phyloP scores from a whole-genome alignment of 495 filamentous ascomycete genomes.

The Penicillium macrosclerotiorum region DNA sequence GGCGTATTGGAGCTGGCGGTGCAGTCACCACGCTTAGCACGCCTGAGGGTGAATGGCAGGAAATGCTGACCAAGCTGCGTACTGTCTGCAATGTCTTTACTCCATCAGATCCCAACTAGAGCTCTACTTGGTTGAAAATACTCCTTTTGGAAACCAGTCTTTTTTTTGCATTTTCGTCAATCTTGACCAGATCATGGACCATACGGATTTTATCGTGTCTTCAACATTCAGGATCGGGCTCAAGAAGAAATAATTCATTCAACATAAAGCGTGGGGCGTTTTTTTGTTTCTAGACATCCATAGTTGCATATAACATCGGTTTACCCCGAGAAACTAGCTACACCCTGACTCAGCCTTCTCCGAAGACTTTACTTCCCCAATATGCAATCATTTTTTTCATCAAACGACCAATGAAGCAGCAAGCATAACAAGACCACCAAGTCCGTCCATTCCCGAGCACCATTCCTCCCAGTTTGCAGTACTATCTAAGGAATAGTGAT shows the following conservation, averaged over 20 bases:
- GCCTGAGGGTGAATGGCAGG: constrained; percentile 76
- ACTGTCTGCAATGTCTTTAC: constrained; percentile 57
- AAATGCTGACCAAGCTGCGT: constrained; percentile 82
- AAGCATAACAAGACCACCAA: constrained; percentile 44
- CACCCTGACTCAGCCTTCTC: too few species aligned
- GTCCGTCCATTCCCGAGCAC: constrained; percentile 45
- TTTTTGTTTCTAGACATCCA: background rate
- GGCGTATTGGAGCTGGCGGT: constrained; percentile 85
- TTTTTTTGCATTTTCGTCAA: constrained; percentile 4
- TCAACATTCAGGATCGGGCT: constrained; percentile 31
- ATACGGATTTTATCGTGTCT: constrained; percentile 15
- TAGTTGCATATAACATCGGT: constrained; percentile 3
- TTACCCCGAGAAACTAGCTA: too few species aligned
- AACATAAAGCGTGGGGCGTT: constrained; percentile 32
- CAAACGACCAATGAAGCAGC: constrained; percentile 36
- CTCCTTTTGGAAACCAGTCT: background rate
- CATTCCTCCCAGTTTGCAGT: constrained; percentile 42
- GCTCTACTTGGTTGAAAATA: background rate
- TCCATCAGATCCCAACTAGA: constrained; percentile 14
- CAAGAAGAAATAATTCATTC: constrained; percentile 23
- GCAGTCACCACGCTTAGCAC: constrained; percentile 81
- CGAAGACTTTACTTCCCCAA: too few species aligned
- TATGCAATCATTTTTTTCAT: too few species aligned
- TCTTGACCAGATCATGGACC: constrained; percentile 8
- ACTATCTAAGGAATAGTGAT: constrained; percentile 15